Percentiles rank a stretch among this genome's conserved stretches.
phyloP scores from a whole-genome alignment of 106 monocot genomes.

The Iris macrosiphon region DNA sequence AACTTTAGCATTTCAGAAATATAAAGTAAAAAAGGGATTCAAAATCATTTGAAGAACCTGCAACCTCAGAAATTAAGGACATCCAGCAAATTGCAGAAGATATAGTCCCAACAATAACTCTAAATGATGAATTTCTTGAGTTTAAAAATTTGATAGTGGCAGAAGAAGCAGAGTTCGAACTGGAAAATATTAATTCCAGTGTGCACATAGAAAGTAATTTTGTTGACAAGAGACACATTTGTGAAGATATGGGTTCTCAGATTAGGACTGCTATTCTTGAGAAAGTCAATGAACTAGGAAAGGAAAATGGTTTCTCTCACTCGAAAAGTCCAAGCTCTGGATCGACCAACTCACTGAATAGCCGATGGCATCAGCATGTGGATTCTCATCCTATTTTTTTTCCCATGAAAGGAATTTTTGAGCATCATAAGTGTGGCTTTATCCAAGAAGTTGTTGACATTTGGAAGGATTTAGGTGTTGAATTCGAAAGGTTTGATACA shows the following conservation, averaged over 20 bases:
- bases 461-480: constrained; percentile 63
- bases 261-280: constrained; percentile 54
- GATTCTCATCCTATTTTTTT: constrained; percentile 66
- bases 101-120: not conserved
- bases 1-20: no score
- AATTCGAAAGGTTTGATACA: constrained; percentile 85
- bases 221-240: not conserved
- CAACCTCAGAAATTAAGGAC: not conserved
- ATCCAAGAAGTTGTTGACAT: constrained; percentile 73
- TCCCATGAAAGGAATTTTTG: constrained; percentile 93
- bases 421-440: constrained; percentile 80
- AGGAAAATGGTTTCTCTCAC: constrained; percentile 29
- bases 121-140: not conserved
- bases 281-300: constrained; percentile 55
- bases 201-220: not conserved
- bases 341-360: constrained; percentile 28
- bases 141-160: not conserved
- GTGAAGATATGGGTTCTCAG: not conserved
- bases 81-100: not conserved
- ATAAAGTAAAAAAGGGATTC: no score
- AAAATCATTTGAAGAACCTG: not conserved
- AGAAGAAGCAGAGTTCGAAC: not conserved
- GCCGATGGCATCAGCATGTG: constrained; percentile 49
- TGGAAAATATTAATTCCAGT: not conserved
- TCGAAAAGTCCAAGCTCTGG: constrained; percentile 5